Evolutionary conservation across 1,284 basidiomycete genomes (phyloP).

Genomic region (Meira nashicola): DNA sequence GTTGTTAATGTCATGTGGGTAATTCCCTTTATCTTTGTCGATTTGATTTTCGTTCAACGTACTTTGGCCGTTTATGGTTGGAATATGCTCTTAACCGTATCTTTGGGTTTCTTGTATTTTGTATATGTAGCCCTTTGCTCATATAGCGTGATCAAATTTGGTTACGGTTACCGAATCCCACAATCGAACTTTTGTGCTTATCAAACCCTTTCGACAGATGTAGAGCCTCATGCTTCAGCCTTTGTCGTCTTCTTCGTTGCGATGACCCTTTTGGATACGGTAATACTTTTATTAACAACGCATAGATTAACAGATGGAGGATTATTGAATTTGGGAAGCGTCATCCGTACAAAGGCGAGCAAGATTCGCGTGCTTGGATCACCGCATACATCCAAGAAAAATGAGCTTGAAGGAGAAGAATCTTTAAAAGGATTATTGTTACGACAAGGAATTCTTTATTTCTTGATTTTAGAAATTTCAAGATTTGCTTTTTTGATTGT

Average conservation of each 20-base stretch:
- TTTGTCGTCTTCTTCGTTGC: not conserved
- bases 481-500: conserved; percentile 4
- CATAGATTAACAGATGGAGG: not conserved
- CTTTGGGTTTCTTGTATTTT: not conserved
- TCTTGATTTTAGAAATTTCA: not conserved
- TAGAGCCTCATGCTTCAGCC: not conserved
- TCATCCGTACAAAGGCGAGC: not conserved
- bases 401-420: not conserved
- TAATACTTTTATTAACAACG: not conserved
- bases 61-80: conserved; percentile 5
- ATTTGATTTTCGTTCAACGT: conserved; percentile 4
- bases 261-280: not conserved
- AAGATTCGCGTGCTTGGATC: not conserved
- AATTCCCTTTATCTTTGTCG: not conserved
- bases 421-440: not conserved
- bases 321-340: not conserved
- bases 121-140: not conserved
- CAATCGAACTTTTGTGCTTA: conserved; percentile 3
- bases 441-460: not conserved
- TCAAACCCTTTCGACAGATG: not conserved
- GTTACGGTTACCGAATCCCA: not conserved
- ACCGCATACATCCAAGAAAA: not conserved
- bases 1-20: not conserved
- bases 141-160: not conserved
- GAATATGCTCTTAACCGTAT: not conserved